phyloP scores from a whole-genome alignment of 768 basidiomycete genomes.

The Lentinula sp. region DNA sequence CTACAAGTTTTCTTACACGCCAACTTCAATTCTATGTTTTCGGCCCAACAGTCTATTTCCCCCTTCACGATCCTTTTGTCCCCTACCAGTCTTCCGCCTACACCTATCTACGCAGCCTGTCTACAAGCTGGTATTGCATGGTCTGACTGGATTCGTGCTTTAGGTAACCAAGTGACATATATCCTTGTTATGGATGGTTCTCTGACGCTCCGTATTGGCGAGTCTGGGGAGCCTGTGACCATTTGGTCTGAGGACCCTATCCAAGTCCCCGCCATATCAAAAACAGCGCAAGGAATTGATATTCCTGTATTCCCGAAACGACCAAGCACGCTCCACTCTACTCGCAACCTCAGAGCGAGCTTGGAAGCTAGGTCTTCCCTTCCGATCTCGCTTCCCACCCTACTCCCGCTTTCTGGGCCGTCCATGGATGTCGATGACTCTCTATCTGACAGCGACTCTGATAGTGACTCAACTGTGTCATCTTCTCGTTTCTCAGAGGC shows the following conservation, averaged over 20 bases:
- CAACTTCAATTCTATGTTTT: background rate
- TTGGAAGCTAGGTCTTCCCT: background rate
- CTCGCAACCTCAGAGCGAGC: background rate
- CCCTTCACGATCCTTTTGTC: background rate
- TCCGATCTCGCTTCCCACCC: conserved; percentile 1
- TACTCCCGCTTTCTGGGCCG: background rate
- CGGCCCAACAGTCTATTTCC: background rate
- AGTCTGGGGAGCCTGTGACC: background rate
- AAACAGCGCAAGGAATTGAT: background rate
- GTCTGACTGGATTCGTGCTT: background rate
- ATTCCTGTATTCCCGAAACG: background rate
- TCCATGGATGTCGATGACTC: background rate
- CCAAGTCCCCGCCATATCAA: background rate
- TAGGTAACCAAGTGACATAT: background rate
- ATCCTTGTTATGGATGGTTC: conserved; percentile 1
- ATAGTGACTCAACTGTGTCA: background rate
- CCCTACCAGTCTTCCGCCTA: background rate
- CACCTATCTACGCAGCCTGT: conserved; percentile 2
- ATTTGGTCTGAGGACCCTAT: background rate
- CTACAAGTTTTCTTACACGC: background rate
- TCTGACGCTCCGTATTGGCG: background rate
- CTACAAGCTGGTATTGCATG: background rate
- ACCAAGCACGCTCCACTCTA: background rate
- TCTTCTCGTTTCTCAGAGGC: conserved; percentile 3
- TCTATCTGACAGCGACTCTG: background rate